Percentiles rank a stretch among this genome's conserved stretches.
These are phyloP conservation scores for Posidonia oceanica DNA, from an alignment of 116 monocot genomes.

Conservation along the genomic window DNA sequence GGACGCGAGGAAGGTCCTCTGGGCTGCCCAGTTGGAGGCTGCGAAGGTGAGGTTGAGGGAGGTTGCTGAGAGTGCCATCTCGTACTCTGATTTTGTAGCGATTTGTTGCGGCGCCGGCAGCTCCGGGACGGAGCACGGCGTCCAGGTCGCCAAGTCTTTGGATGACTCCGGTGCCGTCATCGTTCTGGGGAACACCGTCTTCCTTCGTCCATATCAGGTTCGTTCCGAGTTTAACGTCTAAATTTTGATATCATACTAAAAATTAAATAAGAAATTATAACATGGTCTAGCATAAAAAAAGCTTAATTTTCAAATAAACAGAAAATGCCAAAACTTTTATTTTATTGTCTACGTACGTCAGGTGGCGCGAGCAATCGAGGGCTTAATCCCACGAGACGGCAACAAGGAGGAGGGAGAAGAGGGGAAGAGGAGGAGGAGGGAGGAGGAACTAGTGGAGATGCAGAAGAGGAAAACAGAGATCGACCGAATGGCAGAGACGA, in stretches of 20 bases:
- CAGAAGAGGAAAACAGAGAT: conserved; percentile 32
- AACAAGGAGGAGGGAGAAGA: neutral
- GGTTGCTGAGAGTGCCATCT: conserved; percentile 16
- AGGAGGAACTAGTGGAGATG: conserved; percentile 31
- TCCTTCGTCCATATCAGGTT: conserved; percentile 71
- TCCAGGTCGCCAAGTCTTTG: conserved; percentile 36
- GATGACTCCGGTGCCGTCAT: conserved; percentile 77
- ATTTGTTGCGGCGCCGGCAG: conserved; percentile 33
- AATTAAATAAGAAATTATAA: no score
- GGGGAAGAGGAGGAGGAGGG: neutral
- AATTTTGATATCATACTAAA: no score
- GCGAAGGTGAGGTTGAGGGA: conserved; percentile 33
- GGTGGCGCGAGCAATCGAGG: conserved; percentile 39
- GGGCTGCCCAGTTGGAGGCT: conserved; percentile 45
- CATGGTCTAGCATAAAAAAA: no score
- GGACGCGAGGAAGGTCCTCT: conserved; percentile 47
- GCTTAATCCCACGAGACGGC: conserved; percentile 6
- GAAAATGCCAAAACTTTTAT: no score
- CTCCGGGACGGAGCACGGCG: conserved; percentile 22
- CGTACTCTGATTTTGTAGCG: conserved; percentile 38
- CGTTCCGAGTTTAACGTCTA: no score
- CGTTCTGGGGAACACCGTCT: conserved; percentile 54
- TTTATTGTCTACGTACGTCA: neutral
- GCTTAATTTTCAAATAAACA: no score
- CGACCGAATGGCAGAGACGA: conserved; percentile 25